Evolutionary conservation across 352 stramenopile species (phyloP).

Genomic region (Pythium brachiatum): DNA sequence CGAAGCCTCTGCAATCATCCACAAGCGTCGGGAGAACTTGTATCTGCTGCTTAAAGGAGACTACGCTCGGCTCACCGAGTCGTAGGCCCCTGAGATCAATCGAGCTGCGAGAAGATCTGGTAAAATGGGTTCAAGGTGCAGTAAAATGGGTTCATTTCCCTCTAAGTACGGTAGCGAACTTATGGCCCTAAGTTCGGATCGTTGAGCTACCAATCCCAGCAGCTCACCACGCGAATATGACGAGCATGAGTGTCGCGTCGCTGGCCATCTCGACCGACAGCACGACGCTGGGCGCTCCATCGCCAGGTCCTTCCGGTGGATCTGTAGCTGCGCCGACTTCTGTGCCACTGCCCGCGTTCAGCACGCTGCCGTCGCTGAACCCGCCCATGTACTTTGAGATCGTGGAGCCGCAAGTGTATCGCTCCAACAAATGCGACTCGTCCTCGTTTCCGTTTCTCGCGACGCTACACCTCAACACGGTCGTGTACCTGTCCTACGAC

Average conservation of each 20-base stretch:
- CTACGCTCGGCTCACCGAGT: conserved; percentile 26
- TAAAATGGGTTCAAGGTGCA: too few relatives aligned
- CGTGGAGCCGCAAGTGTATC: conserved; percentile 81
- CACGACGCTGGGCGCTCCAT: not conserved
- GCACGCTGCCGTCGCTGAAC: conserved; percentile 73
- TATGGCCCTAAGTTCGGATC: not conserved
- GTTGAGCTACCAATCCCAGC: not conserved
- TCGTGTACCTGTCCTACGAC: conserved; percentile 85
- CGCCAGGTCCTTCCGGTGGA: not conserved
- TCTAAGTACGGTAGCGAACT: not conserved
- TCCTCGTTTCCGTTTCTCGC: conserved; percentile 83
- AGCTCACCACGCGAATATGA: not conserved
- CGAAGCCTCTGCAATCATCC: conserved; percentile 35
- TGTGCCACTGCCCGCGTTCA: conserved; percentile 32
- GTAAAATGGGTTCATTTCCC: not conserved
- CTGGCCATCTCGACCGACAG: conserved; percentile 20
- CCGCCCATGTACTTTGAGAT: conserved; percentile 87
- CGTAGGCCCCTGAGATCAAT: not conserved
- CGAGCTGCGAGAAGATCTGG: too few relatives aligned
- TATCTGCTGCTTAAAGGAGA: conserved; percentile 51
- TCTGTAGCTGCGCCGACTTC: conserved; percentile 8
- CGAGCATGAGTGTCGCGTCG: conserved; percentile 11
- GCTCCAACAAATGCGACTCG: conserved; percentile 85
- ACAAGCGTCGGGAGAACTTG: conserved; percentile 51
- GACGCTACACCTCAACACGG: conserved; percentile 78